Evolutionary conservation across 768 basidiomycete genomes (phyloP).

Genomic region (Suillus clintonianus): DNA sequence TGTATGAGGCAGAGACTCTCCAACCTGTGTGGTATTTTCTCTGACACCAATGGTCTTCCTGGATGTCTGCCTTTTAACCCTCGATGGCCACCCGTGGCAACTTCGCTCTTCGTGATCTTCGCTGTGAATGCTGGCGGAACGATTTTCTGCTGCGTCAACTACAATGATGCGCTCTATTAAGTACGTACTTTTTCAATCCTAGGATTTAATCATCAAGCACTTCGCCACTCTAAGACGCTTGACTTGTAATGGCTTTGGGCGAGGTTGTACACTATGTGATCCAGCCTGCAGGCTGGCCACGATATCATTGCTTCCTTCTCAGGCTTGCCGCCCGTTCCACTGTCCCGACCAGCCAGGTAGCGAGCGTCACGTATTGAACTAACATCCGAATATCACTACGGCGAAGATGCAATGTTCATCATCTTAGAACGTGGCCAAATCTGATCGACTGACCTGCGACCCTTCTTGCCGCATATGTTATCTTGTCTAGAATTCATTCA

Average conservation of each 20-base stretch:
- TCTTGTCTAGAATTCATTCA: background rate
- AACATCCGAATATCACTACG: background rate
- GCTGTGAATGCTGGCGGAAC: too few relatives aligned
- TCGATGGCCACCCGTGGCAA: too few relatives aligned
- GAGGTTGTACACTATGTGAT: background rate
- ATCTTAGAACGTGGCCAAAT: background rate
- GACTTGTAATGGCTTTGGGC: background rate
- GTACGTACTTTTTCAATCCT: too few relatives aligned
- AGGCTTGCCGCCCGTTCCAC: background rate
- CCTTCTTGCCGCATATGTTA: background rate
- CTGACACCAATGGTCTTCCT: too few relatives aligned
- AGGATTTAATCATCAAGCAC: background rate
- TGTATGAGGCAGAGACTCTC: too few relatives aligned
- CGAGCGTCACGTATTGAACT: background rate
- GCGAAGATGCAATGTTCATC: background rate
- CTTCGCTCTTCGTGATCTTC: too few relatives aligned
- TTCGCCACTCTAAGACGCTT: background rate
- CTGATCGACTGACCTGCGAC: background rate
- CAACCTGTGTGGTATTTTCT: too few relatives aligned
- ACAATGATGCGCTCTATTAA: background rate
- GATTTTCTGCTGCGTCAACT: too few relatives aligned
- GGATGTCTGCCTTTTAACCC: too few relatives aligned
- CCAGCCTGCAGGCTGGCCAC: background rate
- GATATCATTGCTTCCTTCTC: background rate
- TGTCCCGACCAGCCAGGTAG: background rate